Evolutionary conservation across 148 eudicot genomes (phyloP), one percentile per base, ranked within the genome.

Genomic region (Polygonum maritimum): DNA sequence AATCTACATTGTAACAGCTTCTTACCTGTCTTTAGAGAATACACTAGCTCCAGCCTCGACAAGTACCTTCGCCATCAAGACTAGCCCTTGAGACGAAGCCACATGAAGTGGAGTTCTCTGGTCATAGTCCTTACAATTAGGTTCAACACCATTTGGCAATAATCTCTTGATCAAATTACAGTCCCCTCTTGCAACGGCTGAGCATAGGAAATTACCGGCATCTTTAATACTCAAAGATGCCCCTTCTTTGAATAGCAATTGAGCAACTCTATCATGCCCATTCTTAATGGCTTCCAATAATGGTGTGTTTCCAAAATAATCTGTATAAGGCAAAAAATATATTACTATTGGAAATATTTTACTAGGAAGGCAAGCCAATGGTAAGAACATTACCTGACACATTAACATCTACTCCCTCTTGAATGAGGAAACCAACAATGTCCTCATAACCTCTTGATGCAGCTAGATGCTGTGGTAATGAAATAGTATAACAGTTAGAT

Each of bases 401-500:
- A 74, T 92, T 89, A 73, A 92, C 47, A 52, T 88, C 89, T 2
- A 88, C 91, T 47, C 88, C 87, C 78, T 87, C 89, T 82, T 90
- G 88, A 82, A 88, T 82, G 16, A 95, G 99, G 74, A 82, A 91
- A 44, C 33, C 38, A 21, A 78, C 83, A 48, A 95, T 80, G 51
- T 89, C 88, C 77, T 88, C 96, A 57, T 88, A 84, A 74, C 99
- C 99, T 84, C 82, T 82, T 69, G 94, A 87, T 85, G 98, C 97
- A 72, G 97, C 92, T 63, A 95, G 87, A 86, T 95, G 99, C 99
- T 95, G 89, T 72, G 21, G 47, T 0, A 3, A 47, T 71, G 9
- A 36, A n/a, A 31, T 12, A 26, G 18, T 36, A 35, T 36, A 67
- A 16, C 11, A 16, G 0, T 36, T 67, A 67, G 44, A 36, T 16